Evolutionary conservation across 805 yeast genomes (phyloP), one percentile per base, ranked within the genome.

Genomic region (Yamadazyma ubonensis): DNA sequence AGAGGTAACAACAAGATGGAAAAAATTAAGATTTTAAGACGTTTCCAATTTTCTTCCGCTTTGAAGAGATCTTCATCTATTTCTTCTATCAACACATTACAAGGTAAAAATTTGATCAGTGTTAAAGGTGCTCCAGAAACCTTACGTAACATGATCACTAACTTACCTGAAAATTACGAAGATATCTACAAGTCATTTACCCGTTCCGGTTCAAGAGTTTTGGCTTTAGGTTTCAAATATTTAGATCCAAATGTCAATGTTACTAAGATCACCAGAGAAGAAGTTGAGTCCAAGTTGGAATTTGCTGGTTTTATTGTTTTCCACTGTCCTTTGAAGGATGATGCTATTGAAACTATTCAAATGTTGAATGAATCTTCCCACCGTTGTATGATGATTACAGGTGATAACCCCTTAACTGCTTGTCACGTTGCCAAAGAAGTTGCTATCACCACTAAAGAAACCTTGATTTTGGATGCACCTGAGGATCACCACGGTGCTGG

Each of bases 71-170:
- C 98, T 4, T 77, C 96, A n/a, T 77, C 95, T 20, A 79, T 90
- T 51, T 83, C 96, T 19, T 65, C 69, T 29, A 61, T 78, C 38
- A 71, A 71, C 49, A 64, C 76, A 21, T 37, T 66, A 15, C 67
- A 66, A 11, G 70, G 72, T 40, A 70, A 77, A 47, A 67, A 79
- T 42, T 73, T 88, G 49, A 93, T 89, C 33, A 83, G 96, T 49
- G 95, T 82, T 31, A 93, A 93, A 67, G 99, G 99, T 73, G 99
- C 99, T 1, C 99, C 99, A 4, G 99, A 93, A 67, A 93, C 97
- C 14, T 80, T 93, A 52, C 81, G 82, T 58, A 74, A 71, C 42
- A 87, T 93, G 86, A 66, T 93, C 46, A 52, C 61, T 31, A 70
- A 69, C 33, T 79, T 85, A 42, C 97, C 98, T 15, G 76, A 67